Percentiles rank a stretch among this genome's conserved stretches.
Evolutionary conservation across 495 filamentous ascomycete species (phyloP).

Genomic region (Hypomontagnella monticulosa): DNA sequence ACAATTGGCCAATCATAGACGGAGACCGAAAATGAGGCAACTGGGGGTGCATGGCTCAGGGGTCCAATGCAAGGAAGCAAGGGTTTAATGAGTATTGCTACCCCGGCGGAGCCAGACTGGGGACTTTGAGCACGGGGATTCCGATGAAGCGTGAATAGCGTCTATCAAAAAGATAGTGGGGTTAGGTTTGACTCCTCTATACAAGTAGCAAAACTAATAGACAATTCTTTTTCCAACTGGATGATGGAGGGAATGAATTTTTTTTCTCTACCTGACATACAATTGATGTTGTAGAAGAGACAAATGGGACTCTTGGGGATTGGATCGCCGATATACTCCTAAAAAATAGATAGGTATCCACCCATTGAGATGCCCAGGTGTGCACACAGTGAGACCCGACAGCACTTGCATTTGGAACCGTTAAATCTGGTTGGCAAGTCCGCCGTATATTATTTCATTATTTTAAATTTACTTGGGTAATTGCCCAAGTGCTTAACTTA

Average conservation of each 20-base stretch:
- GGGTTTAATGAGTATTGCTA: conserved; percentile 41
- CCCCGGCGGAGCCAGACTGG: conserved; percentile 9
- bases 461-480: conserved; percentile 5
- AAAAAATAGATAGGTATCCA: background rate
- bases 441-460: background rate
- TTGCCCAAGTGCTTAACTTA: conserved; percentile 2
- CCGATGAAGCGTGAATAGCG: conserved; percentile 18
- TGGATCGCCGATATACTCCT: conserved; percentile 2
- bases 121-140: conserved; percentile 21
- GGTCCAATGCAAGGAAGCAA: conserved; percentile 30
- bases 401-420: conserved; percentile 2
- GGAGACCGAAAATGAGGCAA: conserved; percentile 25
- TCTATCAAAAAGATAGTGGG: conserved; percentile 26
- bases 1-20: conserved; percentile 31
- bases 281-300: conserved; percentile 23
- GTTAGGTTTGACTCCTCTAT: conserved; percentile 9
- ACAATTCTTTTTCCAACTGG: conserved; percentile 25
- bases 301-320: background rate
- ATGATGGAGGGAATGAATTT: conserved; percentile 16
- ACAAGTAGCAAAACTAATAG: conserved; percentile 18
- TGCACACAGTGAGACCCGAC: background rate
- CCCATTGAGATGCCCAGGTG: no score
- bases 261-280: conserved; percentile 19
- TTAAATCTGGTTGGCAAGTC: conserved; percentile 1
- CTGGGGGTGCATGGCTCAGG: conserved; percentile 38